Base-by-base conservation (phyloP, 176 grass and related monocot genomes). In the Carex parvula region DNA sequence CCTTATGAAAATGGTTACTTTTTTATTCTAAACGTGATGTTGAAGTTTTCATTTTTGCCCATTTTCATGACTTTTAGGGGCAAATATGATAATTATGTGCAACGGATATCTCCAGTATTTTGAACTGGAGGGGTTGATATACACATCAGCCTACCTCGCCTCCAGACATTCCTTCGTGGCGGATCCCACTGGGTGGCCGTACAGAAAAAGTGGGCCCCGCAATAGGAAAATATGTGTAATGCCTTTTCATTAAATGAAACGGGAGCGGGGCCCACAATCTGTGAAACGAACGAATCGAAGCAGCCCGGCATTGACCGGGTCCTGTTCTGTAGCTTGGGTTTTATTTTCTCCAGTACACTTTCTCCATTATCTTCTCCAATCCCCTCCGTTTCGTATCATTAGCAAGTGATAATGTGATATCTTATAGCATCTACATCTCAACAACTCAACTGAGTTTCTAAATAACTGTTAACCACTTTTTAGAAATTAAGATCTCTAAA, bases 281-380 rank as follows among this genome's bases (percentile, higher is more conserved):
- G 72, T 55, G 24, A 77, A 77, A 55, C 50, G 72, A 77, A 77
- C 50, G 60, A 82, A 82, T 82, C 60, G 80, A 82, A 82, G 59
- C 61, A 82, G 80, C 46, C 77, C 61, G 63, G 60, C 60, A 82
- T 82, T 82, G 80, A 82, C 80, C 80, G n/a, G 37, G 60, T 52
- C 13, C 42, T 64, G 33, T 82, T 41, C 44, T 65, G 30, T 35
- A 59, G 33, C 33, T 3, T 39, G 10, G 6, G 10, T 39, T 65
- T 77, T 67, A 54, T 54, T 82, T 48, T 63, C 58, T 82, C 61
- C 16, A 59, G 17, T 39, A 12, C 3, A 20, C 8, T 24, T 24
- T 42, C 48, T 77, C 72, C 50, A 26, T 29, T 54, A 26, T 71
- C 4, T 71, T 18, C 33, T 18, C 67, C 30, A 71, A 0, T 62